Evolutionary conservation across 176 grass and related monocot species (phyloP), one percentile per base, ranked within the genome.

Genomic region (Avena atlantica): DNA sequence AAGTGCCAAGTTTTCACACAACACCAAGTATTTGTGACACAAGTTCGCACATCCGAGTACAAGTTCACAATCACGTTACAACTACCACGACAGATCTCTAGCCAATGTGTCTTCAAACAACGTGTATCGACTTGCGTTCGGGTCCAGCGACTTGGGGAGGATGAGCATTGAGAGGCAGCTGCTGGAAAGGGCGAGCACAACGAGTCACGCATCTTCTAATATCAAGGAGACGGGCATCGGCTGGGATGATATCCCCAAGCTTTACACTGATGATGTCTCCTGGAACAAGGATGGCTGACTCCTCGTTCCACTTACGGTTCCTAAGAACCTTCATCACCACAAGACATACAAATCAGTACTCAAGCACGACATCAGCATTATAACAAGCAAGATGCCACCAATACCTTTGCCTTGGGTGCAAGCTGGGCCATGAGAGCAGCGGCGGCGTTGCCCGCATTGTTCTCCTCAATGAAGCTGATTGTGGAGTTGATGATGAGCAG

Each of bases 221-320:
- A n/a, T 93, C 94, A 3, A 96, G 89, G 75, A 96, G 94, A 23
- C 94, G 94, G 1, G 94, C 89, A 25, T 96, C 94, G 8, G 94
- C 94, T 67, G 93, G 90, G 65, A 95, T 84, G 14, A 95, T 95
- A 49, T 95, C 93, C 51, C 93, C 93, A 15, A 95, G 90, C 79
- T 95, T 95, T 70, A 95, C 88, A 79, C 93, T 95, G 9, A 92
- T 70, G 16, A 95, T 74, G 11, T 95, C 93, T 51, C 93, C 93
- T 21, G 93, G 93, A 3, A 95, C 93, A 53, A 95, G 88, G 84
- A 95, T 84, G 80, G 93, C 93, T 0, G 93, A 71, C 2, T 95
- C 93, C 76, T 95, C 93, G 0, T 76, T 87, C 93, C 93, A 95
- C 36, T 83, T 81, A 12, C 90, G 90, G 15, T 92, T 86, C 67